Evolutionary conservation across 1,284 basidiomycete species (phyloP), one percentile per base, ranked within the genome.

Genomic region (Apiotrichum mycotoxinovorans): DNA sequence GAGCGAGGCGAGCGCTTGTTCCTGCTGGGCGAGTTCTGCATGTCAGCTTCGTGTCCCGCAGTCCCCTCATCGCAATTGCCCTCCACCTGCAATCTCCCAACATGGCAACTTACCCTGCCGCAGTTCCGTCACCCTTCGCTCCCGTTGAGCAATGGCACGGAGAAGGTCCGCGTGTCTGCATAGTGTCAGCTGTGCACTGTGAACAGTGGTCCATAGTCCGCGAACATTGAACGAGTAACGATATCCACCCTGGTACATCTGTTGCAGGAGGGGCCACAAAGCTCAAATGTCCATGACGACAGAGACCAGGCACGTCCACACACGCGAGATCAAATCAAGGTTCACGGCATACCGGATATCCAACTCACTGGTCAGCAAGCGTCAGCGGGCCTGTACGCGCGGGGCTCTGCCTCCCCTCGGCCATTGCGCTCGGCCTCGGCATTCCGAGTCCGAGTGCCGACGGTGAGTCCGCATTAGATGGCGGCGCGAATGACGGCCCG

Each of bases 131-230:
- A 75, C 71, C 15, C 66, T 46, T 10, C 72, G 57, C 44, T 75
- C 72, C 37, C 66, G 66, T 61, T 70, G 65, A 25, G 73, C 73
- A 46, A 75, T 75, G 7, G 63, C 50, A 0, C 65, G 68, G 5
- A 75, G 56, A 2, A 75, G 57, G 34, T 73, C 73, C 22, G 68
- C 68, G 49, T 75, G 72, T 57, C 72, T 75, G n/a, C n/a, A n/a
- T n/a, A 41, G 4, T 14, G 55, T 63, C 48, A 64, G 62, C 51
- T 18, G 4, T 17, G 20, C n/a, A 23, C n/a, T n/a, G n/a, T n/a
- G n/a, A n/a, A n/a, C n/a, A n/a, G n/a, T n/a, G 25, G 5, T 17
- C n/a, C 26, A 4, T 26, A 14, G 4, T 14, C 2, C 23, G 10
- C 35, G 11, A 35, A 3, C 17, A 26, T 22, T 10, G 10, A 38